Base-by-base conservation (phyloP, 208 protist genomes). In the Crithidia thermophila region DNA sequence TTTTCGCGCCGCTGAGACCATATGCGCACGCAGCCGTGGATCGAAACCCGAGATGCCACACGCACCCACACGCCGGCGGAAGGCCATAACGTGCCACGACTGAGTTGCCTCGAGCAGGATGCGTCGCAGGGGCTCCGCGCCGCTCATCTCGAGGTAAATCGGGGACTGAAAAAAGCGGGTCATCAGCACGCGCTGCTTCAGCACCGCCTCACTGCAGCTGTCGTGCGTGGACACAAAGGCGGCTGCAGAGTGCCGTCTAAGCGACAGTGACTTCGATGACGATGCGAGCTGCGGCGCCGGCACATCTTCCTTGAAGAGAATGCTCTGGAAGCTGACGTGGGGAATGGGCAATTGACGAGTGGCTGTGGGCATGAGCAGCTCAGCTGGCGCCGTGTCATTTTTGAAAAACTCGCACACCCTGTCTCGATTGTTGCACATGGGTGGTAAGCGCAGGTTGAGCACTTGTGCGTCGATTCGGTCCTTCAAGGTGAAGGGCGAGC, bases 321-420 rank as follows among this genome's bases (percentile, higher is more conserved):
- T 34, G 5, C 85, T 87, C 50, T 91, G 77, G 66, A 95, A 93
- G 21, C 27, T 20, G 16, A 93, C 61, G 14, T 67, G 66, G 40
- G 45, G 7, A 9, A 95, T 77, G 16, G 90, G 90, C 16, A 95
- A 67, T 13, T 67, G 74, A 7, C 82, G 76, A 20, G 81, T 83
- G 28, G 79, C 72, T 9, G 79, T 65, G 6, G 86, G 85, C 46
- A 78, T 46, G 14, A 58, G 50, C 47, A 72, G 68, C 66, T 93
- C 86, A 6, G 57, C 58, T 4, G 65, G 56, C 14, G 28, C 28
- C 18, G 84, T 90, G 67, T 87, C 58, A 13, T 51, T 45, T 18
- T 91, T 75, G 34, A 93, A 85, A 27, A 94, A 91, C 11, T 86
- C 77, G 47, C 82, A 85, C 3, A 94, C 53, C 9, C 69, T 57